Conservation (phyloP, 1,284 basidiomycete genomes). For the Anthracocystis panici-leucophaei region DNA sequence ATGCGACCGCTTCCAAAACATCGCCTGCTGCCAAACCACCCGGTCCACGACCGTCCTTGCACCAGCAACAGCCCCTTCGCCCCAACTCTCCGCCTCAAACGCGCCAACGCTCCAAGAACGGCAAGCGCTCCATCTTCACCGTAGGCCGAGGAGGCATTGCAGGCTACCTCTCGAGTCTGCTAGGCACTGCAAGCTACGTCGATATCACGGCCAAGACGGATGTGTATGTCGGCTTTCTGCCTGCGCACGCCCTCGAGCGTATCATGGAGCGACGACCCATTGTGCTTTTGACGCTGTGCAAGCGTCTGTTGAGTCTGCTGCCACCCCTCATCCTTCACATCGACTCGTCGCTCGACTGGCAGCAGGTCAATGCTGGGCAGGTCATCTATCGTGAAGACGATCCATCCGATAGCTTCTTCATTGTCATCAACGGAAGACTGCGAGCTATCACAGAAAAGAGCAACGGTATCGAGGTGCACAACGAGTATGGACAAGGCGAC, state of each 20-base stretch:
- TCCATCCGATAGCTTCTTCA: conserved; percentile 92
- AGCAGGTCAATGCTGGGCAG: conserved; percentile 92
- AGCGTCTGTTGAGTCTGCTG: conserved; percentile 90
- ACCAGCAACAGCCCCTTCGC: conserved; percentile 21
- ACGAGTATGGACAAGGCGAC: conserved; percentile 91
- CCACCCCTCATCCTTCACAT: conserved; percentile 96
- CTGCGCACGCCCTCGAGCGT: conserved; percentile 86
- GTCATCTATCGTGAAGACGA: conserved; percentile 93
- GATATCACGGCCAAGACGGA: conserved; percentile 97
- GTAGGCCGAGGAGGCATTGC: conserved; percentile 94
- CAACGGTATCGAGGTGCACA: conserved; percentile 81
- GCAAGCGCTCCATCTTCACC: conserved; percentile 77
- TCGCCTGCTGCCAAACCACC: conserved; percentile 6
- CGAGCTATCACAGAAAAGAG: conserved; percentile 78
- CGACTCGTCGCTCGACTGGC: conserved; percentile 97
- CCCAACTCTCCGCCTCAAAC: conserved; percentile 10
- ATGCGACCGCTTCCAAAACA: conserved; percentile 8
- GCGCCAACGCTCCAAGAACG: conserved; percentile 26
- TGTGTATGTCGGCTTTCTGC: conserved; percentile 93
- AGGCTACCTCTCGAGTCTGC: conserved; percentile 94
- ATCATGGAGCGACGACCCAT: conserved; percentile 94
- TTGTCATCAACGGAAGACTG: conserved; percentile 94
- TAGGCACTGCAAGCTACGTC: conserved; percentile 91
- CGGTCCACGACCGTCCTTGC: conserved; percentile 15
- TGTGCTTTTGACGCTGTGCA: conserved; percentile 94